A percentile compares a stretch with the other conserved stretches of the same genome.
These are phyloP conservation scores for Candida sonorensis DNA, from an alignment of 805 yeast species.

Conservation along the genomic window DNA sequence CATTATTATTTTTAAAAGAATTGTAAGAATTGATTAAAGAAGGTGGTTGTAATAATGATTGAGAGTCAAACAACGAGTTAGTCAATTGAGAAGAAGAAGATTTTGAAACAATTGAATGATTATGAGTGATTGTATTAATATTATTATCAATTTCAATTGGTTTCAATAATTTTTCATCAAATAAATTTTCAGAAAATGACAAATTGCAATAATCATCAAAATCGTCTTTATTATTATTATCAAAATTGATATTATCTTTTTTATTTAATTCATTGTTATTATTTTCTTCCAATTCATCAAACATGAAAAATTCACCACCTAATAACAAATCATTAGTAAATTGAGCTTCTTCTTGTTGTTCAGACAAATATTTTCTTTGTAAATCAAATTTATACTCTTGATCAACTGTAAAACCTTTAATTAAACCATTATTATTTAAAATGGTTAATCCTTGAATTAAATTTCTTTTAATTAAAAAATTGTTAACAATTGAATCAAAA, in stretches of 20 bases:
- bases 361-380: not conserved
- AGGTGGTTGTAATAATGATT: constrained; percentile 11
- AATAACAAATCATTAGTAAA: constrained; percentile 1
- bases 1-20: constrained; percentile 6
- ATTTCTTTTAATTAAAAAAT: constrained; percentile 35
- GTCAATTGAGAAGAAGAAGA: not conserved
- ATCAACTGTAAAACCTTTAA: constrained; percentile 38
- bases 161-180: not conserved
- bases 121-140: constrained; percentile 1
- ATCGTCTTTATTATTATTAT: not conserved
- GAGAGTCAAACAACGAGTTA: constrained; percentile 10
- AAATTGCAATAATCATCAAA: not conserved
- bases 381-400: constrained; percentile 31
- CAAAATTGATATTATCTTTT: no score
- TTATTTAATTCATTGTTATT: no score
- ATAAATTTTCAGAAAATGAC: not conserved
- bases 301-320: constrained; percentile 28
- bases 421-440: constrained; percentile 21
- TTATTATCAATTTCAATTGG: constrained; percentile 7
- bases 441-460: constrained; percentile 27
- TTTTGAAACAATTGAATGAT: not conserved
- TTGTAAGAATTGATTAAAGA: constrained; percentile 13
- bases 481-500: constrained; percentile 33
- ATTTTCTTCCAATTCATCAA: constrained; percentile 22
- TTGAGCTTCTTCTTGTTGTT: not conserved